Percentiles rank a stretch among this genome's conserved stretches.
Evolutionary conservation across 2,329 filamentous ascomycete species (phyloP).

Genomic region (Chlorencoelia australis): DNA sequence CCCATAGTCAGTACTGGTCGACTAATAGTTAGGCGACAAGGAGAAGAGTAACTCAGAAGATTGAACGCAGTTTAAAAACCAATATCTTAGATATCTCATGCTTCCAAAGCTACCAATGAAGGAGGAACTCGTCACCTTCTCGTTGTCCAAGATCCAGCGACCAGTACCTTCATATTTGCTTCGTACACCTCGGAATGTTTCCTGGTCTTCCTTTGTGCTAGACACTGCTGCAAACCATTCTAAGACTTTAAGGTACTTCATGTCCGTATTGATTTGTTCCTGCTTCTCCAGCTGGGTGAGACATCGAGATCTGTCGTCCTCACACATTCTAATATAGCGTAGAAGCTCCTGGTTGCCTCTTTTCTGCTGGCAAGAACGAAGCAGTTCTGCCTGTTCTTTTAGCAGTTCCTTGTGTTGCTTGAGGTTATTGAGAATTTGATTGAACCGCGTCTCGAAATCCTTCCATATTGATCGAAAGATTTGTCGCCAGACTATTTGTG

Average conservation of each 20-base stretch:
- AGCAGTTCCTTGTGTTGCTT: constrained; percentile 22
- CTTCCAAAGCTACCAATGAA: too few species aligned
- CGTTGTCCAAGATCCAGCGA: constrained; percentile 25
- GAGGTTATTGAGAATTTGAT: constrained; percentile 23
- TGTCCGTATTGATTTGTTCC: constrained; percentile 12
- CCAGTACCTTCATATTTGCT: constrained; percentile 18
- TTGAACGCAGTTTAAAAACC: too few species aligned
- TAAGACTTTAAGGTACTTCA: constrained; percentile 10
- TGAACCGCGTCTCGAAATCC: constrained; percentile 23
- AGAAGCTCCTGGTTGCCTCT: constrained; percentile 17
- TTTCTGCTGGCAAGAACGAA: constrained; percentile 11
- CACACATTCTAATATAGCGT: constrained; percentile 9
- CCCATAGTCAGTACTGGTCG: too few species aligned
- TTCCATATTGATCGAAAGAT: constrained; percentile 28
- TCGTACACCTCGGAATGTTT: constrained; percentile 10
- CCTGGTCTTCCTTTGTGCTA: constrained; percentile 13
- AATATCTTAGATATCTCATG: too few species aligned
- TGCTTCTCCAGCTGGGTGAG: constrained; percentile 13
- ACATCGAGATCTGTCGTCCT: constrained; percentile 13
- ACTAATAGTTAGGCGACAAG: too few species aligned
- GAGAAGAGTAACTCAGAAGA: too few species aligned
- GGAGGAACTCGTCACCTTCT: too few species aligned
- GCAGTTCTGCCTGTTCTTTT: constrained; percentile 21
- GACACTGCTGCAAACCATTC: constrained; percentile 16
- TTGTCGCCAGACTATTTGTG: constrained; percentile 23